A percentile compares a stretch with the other conserved stretches of the same genome.
phyloP scores from a whole-genome alignment of 768 basidiomycete genomes.

The Boletus pseudo-olivaceus region DNA sequence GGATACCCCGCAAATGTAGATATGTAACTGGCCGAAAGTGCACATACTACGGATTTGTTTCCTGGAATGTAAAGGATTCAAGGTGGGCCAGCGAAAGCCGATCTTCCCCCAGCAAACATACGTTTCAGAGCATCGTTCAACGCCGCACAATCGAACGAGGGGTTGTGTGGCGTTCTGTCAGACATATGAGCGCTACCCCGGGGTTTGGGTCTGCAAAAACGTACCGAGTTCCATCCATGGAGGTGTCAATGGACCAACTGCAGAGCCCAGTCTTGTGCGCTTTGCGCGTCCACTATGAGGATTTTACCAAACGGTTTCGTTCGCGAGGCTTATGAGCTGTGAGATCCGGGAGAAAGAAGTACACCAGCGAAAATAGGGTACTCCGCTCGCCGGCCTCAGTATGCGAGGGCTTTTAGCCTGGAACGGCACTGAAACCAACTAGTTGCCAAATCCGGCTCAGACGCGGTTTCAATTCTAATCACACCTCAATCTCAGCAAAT shows the following conservation, averaged over 20 bases:
- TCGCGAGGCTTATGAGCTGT: conserved; percentile 5
- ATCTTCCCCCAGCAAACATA: conserved; percentile 32
- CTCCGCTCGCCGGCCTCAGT: conserved; percentile 18
- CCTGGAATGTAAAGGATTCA: conserved; percentile 38
- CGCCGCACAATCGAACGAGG: conserved; percentile 58
- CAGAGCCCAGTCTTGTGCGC: conserved; percentile 69
- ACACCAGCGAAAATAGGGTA: conserved; percentile 21
- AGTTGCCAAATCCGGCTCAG: conserved; percentile 19
- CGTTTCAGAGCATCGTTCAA: conserved; percentile 67
- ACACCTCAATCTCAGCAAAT: conserved; percentile 2
- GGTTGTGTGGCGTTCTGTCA: conserved; percentile 50
- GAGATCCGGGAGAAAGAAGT: conserved; percentile 19
- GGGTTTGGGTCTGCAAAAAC: not conserved
- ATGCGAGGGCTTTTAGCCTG: not conserved
- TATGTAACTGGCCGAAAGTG: conserved; percentile 86
- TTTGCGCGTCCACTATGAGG: conserved; percentile 46
- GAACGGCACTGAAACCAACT: conserved; percentile 14
- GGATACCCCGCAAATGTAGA: conserved; percentile 94
- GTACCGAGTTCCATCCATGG: conserved; percentile 78
- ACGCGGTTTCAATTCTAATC: not conserved
- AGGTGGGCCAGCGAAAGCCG: not conserved
- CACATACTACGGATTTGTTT: conserved; percentile 86
- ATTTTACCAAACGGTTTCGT: conserved; percentile 15
- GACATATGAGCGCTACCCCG: conserved; percentile 20
- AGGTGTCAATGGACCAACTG: conserved; percentile 63